A percentile compares a stretch with the other conserved stretches of the same genome.
phyloP scores from a whole-genome alignment of 768 basidiomycete species.

The Agaricus sinodeliciosus region DNA sequence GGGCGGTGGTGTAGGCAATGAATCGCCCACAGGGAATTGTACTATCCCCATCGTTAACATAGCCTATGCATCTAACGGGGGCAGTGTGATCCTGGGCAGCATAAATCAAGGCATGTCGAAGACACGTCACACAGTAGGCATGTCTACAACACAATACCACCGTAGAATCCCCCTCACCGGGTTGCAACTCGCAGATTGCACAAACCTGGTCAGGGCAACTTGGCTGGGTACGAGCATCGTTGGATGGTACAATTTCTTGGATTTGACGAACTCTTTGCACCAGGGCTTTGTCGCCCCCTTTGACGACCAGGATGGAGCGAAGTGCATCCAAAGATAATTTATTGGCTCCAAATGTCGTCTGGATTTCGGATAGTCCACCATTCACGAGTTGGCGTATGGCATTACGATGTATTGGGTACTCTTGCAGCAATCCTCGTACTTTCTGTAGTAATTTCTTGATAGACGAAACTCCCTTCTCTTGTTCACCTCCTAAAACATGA shows the following conservation, averaged over 20 bases:
- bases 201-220: slow-evolving; percentile 19
- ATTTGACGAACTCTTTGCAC: slow-evolving; percentile 12
- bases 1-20: slow-evolving; percentile 34
- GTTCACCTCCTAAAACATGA: slow-evolving; percentile 33
- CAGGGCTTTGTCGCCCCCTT: slow-evolving; percentile 27
- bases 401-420: slow-evolving; percentile 26
- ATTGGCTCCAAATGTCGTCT: slow-evolving; percentile 31
- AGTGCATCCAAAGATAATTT: slow-evolving; percentile 38
- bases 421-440: slow-evolving; percentile 27
- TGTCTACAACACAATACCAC: slow-evolving; percentile 43
- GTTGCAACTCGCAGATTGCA: slow-evolving; percentile 32
- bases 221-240: neutral
- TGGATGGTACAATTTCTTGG: neutral
- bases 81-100: slow-evolving; percentile 21
- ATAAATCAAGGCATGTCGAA: slow-evolving; percentile 35
- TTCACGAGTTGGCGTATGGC: slow-evolving; percentile 32
- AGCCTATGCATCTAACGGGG: slow-evolving; percentile 32
- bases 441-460: slow-evolving; percentile 33
- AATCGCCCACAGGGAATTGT: slow-evolving; percentile 20
- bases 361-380: slow-evolving; percentile 30
- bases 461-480: slow-evolving; percentile 22
- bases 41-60: slow-evolving; percentile 10
- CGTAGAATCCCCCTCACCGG: slow-evolving; percentile 10
- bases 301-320: slow-evolving; percentile 32
- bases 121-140: slow-evolving; percentile 43